Evolutionary conservation across 2,329 filamentous ascomycete species (phyloP), one percentile per base, ranked within the genome.

Genomic region (Beauveria varroae): DNA sequence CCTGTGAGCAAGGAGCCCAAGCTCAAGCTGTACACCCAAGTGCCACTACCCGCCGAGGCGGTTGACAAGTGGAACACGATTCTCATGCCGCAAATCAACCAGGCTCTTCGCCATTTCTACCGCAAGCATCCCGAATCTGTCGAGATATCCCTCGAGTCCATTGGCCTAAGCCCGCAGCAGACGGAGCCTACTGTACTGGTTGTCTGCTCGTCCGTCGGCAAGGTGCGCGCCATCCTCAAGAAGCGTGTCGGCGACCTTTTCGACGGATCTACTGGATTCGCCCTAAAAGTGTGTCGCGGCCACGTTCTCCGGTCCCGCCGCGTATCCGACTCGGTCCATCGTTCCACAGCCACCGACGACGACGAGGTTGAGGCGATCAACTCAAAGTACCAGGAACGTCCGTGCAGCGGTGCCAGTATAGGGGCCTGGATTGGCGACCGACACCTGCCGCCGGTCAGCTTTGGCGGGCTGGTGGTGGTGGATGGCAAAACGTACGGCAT

Each of bases 401-500:
- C 93, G 1, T 75, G 85, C 0, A 96, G 93, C 66, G 93, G 93
- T 1, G 93, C 93, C 8, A 96, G 92, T 49, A 97, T 98, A 63
- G 93, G 93, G 7, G 93, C 93, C 0, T 97, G 91, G 79, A 86
- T 90, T 56, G 89, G 90, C 62, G 86, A 92, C 65, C 86, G 90
- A 50, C 93, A 97, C 70, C 79, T 97, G 3, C 92, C 93, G 6
- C 91, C 93, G 2, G 93, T 96, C 3, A 96, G 91, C 37, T 92
- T 96, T 66, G 93, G 93, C 14, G 93, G 93, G 9, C 81, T 96
- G 4, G 86, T 98, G 46, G 77, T 95, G 37, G 86, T 98, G 1
- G 92, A 98, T 69, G 86, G 89, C 60, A 86, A 89, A 71, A 85
- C 90, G 0, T 95, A 92, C 68, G 93, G 93, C 14, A 95, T 98